Evolutionary conservation across 176 grass and related monocot species (phyloP), one percentile per base, ranked within the genome.

Genomic region (Poa annua): DNA sequence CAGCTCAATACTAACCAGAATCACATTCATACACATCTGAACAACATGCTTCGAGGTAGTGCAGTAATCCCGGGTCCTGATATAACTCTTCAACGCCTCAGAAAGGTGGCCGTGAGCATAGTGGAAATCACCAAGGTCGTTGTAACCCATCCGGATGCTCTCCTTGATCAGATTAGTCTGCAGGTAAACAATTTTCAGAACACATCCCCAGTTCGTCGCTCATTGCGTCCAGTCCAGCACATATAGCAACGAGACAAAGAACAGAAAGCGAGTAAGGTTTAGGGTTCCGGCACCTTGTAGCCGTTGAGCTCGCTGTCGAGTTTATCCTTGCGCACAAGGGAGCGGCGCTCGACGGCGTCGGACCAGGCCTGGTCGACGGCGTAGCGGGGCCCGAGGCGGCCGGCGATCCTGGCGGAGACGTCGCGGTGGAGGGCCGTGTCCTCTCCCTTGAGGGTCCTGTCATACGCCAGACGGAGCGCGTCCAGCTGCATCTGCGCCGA

Each of bases 71-170:
- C 97, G 87, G 45, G 97, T 99, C 67, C 97, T 78, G 74, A 99
- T 89, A 79, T 96, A 99, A 82, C 77, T 92, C 70, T 99, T 99
- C 72, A 99, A 92, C n/a, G 97, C 91, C 21, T 99, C 93, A 8
- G 92, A 85, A 49, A 99, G 93, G 39, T 90, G 85, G 17, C 97
- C 97, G 36, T 90, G 97, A 68, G 88, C 83, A 48, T 96, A 99
- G 78, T 87, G 93, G 89, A 99, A 99, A 64, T 99, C 93, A 22
- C 93, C 97, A 35, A 93, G 83, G 66, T 99, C 97, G 48, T 94
- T 99, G 81, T 92, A 99, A 11, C 97, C 97, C 97, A 99, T 96
- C 78, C 97, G 88, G 71, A 99, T 99, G 84, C 97, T 99, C 85
- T 99, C 97, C 53, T 99, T 99, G 64, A 99, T 96, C 45, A 99